Evolutionary conservation across 2,329 filamentous ascomycete species (phyloP).

Genomic region (Xylaria multiplex): DNA sequence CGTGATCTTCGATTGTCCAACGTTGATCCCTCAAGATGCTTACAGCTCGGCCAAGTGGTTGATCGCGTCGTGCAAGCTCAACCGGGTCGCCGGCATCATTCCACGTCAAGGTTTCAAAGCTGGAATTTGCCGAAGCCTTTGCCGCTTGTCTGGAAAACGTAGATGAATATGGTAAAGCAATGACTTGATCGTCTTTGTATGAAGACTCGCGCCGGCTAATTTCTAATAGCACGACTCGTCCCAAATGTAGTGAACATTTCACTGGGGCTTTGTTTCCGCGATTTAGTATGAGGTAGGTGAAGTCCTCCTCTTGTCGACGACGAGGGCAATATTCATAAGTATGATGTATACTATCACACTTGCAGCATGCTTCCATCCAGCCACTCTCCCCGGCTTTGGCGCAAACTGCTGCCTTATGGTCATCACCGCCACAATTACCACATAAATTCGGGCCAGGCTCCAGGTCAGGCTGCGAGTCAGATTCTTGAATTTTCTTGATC

Average conservation of each 20-base stretch:
- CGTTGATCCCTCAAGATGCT: constrained; percentile 2
- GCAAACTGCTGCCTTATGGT: constrained; percentile 21
- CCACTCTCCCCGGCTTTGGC: constrained; percentile 7
- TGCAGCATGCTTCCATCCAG: constrained; percentile 28
- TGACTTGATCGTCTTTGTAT: not conserved
- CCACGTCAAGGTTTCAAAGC: not conserved
- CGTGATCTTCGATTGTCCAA: not conserved
- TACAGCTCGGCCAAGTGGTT: not conserved
- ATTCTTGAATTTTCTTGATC: not conserved
- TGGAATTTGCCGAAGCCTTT: no score
- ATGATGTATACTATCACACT: constrained; percentile 22
- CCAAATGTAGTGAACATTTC: constrained; percentile 11
- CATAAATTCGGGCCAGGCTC: not conserved
- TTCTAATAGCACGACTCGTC: constrained; percentile 1
- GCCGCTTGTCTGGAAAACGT: not conserved
- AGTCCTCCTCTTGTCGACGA: constrained; percentile 10
- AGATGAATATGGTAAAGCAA: constrained; percentile 8
- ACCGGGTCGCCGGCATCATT: not conserved
- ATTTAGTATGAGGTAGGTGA: constrained; percentile 20
- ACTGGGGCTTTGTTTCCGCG: constrained; percentile 16
- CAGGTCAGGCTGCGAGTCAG: not conserved
- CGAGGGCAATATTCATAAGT: constrained; percentile 14
- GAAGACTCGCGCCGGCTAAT: not conserved
- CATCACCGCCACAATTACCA: not conserved
- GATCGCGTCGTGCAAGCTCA: not conserved